phyloP scores from a whole-genome alignment of 2,329 filamentous ascomycete genomes.

The Verticillium nonalfalfae region DNA sequence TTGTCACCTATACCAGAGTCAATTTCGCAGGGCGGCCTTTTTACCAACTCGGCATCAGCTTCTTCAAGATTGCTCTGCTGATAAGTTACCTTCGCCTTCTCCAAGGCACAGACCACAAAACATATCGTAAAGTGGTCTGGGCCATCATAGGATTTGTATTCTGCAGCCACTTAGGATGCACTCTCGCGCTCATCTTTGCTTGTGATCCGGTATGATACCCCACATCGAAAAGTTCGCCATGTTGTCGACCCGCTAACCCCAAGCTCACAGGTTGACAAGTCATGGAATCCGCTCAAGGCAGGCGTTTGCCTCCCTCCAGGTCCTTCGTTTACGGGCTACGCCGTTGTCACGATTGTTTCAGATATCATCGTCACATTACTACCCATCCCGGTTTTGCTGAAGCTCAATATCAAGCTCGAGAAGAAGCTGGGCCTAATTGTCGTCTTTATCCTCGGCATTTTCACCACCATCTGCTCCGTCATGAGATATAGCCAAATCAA shows the following conservation, averaged over 20 bases:
- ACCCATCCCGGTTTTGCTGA: slow-evolving; percentile 41
- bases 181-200: slow-evolving; percentile 41
- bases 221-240: neutral
- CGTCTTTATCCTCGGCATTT: slow-evolving; percentile 46
- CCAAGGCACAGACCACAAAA: slow-evolving; percentile 35
- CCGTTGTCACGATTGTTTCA: slow-evolving; percentile 42
- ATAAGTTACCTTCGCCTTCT: slow-evolving; percentile 46
- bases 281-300: slow-evolving; percentile 32
- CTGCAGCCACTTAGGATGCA: slow-evolving; percentile 39
- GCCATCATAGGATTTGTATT: slow-evolving; percentile 34
- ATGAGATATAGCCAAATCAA: slow-evolving; percentile 45
- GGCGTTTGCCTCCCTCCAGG: slow-evolving; percentile 39
- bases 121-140: slow-evolving; percentile 38
- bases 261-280: slow-evolving; percentile 26
- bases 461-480: slow-evolving; percentile 49
- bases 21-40: slow-evolving; percentile 48
- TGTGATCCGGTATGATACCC: slow-evolving; percentile 36
- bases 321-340: slow-evolving; percentile 44
- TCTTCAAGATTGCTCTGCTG: slow-evolving; percentile 48
- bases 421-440: slow-evolving; percentile 45
- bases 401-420: slow-evolving; percentile 37
- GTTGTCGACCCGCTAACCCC: neutral
- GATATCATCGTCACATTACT: slow-evolving; percentile 43
- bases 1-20: slow-evolving; percentile 37
- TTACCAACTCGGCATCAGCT: slow-evolving; percentile 48